A percentile compares a stretch with the other conserved stretches of the same genome.
Evolutionary conservation across 2,329 filamentous ascomycete species (phyloP).

Genomic region (Curvularia eragrostidis): DNA sequence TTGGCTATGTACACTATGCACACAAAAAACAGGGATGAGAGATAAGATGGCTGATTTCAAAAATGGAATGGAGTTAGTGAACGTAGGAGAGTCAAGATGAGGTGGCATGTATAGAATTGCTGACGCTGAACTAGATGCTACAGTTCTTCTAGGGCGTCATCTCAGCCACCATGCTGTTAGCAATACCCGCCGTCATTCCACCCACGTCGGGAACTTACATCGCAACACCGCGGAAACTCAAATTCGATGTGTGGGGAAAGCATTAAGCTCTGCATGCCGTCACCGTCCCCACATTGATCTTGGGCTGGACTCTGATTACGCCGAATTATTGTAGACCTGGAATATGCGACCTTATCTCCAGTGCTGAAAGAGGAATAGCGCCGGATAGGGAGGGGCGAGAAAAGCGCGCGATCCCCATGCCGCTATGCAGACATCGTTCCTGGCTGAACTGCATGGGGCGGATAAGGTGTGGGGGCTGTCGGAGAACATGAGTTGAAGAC

Average conservation of each 20-base stretch:
- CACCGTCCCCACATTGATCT: slow-evolving; percentile 20
- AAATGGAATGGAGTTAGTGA: not conserved
- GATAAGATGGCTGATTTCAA: not conserved
- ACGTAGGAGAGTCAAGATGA: not conserved
- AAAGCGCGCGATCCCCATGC: slow-evolving; percentile 11
- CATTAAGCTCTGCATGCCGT: slow-evolving; percentile 24
- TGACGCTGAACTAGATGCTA: not conserved
- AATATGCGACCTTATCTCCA: slow-evolving; percentile 48
- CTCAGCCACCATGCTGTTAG: slow-evolving; percentile 19
- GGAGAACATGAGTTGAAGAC: not conserved
- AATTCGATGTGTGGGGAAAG: slow-evolving; percentile 33
- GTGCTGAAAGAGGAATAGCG: slow-evolving; percentile 33
- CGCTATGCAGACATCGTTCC: slow-evolving; percentile 17
- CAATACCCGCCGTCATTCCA: slow-evolving; percentile 13
- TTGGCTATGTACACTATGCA: not conserved
- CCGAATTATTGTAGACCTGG: slow-evolving; percentile 17
- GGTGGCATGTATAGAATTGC: not conserved
- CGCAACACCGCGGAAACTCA: slow-evolving; percentile 26
- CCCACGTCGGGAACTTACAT: slow-evolving; percentile 16
- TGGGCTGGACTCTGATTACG: slow-evolving; percentile 9
- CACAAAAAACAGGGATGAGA: not conserved
- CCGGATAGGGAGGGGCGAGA: slow-evolving; percentile 15
- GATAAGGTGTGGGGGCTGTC: slow-evolving; percentile 22
- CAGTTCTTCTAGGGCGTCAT: slow-evolving; percentile 13
- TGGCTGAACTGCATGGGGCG: slow-evolving; percentile 17